Base-by-base conservation (phyloP, 2,329 filamentous ascomycete species). In the Botrytis deweyae region DNA sequence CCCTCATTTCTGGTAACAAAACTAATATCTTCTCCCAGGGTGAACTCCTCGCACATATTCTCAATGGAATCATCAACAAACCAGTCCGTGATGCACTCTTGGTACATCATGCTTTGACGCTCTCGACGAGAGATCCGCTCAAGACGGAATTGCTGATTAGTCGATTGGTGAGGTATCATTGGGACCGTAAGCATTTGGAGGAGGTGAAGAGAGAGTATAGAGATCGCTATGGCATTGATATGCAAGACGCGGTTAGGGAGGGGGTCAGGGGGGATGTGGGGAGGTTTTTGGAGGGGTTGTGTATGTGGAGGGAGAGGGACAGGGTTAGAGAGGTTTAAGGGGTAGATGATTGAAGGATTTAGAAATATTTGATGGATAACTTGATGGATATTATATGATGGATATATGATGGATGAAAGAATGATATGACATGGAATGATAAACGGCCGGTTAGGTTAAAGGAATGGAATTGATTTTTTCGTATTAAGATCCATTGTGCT, bases 41-140 rank as follows among this genome's bases (percentile, higher is more conserved):
- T 76, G 96, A 99, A 84, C 90, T 97, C 33, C 90, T 98, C 55
- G 93, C 94, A 0, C 96, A 98, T 83, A 93, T 98, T 78, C 91
- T 99, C 80, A 98, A 98, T 84, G 96, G 96, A 79, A 91, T 97
- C 73, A 97, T 98, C 85, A 98, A 98, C 84, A 93, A 93, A 74
- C 95, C 96, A 9, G 94, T 97, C 76, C 93, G 96, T 72, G 96
- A 98, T 82, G 94, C 95, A 4, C 88, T 98, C 55, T 90, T 98
- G 4, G 86, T 99, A 2, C 91, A 97, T 82, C 96, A 98, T 84
- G 95, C 96, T 2, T 90, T 98, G 77, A 92, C 90, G 33, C 88
- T 92, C 64, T 91, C 91, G 5, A 88, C 77, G 71, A 76, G 78
- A 0, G 93, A 95, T 80, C 83, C 88, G 71, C 86, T 95, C 76